Percentiles rank a stretch among this genome's conserved stretches.
Conservation (phyloP, 2,329 filamentous ascomycete species). For the Cladosporium oxysporum region DNA sequence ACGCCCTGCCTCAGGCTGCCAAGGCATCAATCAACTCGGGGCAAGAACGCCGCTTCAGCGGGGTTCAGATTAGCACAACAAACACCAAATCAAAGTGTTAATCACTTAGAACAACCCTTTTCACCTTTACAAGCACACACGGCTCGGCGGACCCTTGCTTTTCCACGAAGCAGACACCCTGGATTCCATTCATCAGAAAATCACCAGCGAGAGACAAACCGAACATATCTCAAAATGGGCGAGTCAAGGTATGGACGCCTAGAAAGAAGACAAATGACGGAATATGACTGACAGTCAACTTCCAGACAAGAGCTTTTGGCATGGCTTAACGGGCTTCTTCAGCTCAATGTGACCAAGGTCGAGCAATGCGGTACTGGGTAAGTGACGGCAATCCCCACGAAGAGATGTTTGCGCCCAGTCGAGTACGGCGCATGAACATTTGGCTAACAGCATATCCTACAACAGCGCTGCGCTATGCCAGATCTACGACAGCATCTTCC, state of each 20-base stretch:
- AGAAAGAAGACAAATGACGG: neutral
- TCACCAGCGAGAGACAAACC: neutral
- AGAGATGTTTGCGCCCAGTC: neutral
- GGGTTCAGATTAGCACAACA: constrained; percentile 1
- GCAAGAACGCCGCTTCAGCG: constrained; percentile 6
- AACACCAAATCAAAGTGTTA: constrained; percentile 7
- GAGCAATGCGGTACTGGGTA: constrained; percentile 99
- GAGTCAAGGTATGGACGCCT: constrained; percentile 27
- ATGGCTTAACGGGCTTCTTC: constrained; percentile 97
- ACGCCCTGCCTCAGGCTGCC: neutral
- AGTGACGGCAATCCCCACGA: constrained; percentile 33
- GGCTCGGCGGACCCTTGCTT: neutral
- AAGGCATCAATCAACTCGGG: neutral
- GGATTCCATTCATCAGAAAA: neutral
- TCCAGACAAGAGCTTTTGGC: constrained; percentile 88
- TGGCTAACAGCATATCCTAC: constrained; percentile 17
- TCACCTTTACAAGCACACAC: constrained; percentile 22
- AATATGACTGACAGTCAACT: constrained; percentile 19
- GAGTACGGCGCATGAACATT: constrained; percentile 2
- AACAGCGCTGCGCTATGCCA: constrained; percentile 90
- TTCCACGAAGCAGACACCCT: neutral
- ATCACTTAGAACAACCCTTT: constrained; percentile 28
- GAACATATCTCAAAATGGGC: constrained; percentile 27
- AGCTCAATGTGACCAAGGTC: constrained; percentile 96
- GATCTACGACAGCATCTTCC: constrained; percentile 97